These are phyloP conservation scores for Venturia nashicola DNA, from an alignment of 2,329 filamentous ascomycete species.

Conservation along the genomic window DNA sequence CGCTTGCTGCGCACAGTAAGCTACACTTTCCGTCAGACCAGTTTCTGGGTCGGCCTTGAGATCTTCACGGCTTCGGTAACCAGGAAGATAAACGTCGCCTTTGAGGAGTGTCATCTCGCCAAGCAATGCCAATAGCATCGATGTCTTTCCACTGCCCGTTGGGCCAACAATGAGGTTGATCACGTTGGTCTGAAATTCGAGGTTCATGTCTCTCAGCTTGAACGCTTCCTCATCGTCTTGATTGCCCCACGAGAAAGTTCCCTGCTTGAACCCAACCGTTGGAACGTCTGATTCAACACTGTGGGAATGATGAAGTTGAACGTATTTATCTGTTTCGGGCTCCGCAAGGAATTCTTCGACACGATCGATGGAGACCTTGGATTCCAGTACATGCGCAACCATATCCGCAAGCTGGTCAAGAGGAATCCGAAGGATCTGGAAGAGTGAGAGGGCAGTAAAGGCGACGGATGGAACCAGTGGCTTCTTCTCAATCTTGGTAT, in stretches of 20 bases:
- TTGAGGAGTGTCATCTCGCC: slow-evolving; percentile 87
- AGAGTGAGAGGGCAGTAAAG: slow-evolving; percentile 92
- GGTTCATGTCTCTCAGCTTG: slow-evolving; percentile 67
- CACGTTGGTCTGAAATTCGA: slow-evolving; percentile 73
- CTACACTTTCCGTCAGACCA: slow-evolving; percentile 78
- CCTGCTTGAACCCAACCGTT: slow-evolving; percentile 72
- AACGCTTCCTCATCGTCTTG: slow-evolving; percentile 49
- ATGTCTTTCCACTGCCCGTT: slow-evolving; percentile 92
- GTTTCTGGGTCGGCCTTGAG: slow-evolving; percentile 71
- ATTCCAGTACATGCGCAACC: slow-evolving; percentile 96
- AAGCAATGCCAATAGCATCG: slow-evolving; percentile 85
- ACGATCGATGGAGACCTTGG: slow-evolving; percentile 91
- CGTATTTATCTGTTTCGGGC: slow-evolving; percentile 92
- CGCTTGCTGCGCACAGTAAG: slow-evolving; percentile 91
- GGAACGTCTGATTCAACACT: slow-evolving; percentile 55
- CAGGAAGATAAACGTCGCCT: slow-evolving; percentile 74
- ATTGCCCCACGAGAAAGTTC: slow-evolving; percentile 81
- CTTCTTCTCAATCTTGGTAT: slow-evolving; percentile 82
- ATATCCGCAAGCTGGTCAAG: slow-evolving; percentile 95
- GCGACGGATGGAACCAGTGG: slow-evolving; percentile 82
- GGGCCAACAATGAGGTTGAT: slow-evolving; percentile 89
- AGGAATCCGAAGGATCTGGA: slow-evolving; percentile 84
- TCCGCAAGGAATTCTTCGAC: slow-evolving; percentile 89
- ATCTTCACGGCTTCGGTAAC: slow-evolving; percentile 66
- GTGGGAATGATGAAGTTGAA: slow-evolving; percentile 62